Percentiles rank a stretch among this genome's conserved stretches.
These are phyloP conservation scores for Rhodotorula toruloides DNA, from an alignment of 768 basidiomycete genomes.

Conservation along the genomic window DNA sequence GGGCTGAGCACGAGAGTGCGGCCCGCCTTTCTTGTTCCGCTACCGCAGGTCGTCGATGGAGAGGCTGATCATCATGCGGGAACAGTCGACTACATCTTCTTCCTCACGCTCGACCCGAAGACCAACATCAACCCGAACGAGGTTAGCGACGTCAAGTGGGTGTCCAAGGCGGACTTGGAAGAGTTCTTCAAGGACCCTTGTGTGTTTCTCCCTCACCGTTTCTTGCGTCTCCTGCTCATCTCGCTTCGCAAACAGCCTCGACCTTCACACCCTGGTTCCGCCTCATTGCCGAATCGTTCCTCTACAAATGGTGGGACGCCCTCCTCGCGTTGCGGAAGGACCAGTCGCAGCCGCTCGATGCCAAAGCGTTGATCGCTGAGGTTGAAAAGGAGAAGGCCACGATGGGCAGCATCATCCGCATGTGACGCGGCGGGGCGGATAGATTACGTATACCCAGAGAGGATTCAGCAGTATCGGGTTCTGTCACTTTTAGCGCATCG, in stretches of 20 bases:
- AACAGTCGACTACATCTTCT: slow-evolving; percentile 94
- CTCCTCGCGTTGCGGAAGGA: slow-evolving; percentile 52
- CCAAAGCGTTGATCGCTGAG: slow-evolving; percentile 6
- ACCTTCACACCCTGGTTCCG: slow-evolving; percentile 99
- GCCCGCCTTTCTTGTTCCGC: background rate
- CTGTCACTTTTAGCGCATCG: too few species aligned
- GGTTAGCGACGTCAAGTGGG: slow-evolving; percentile 84
- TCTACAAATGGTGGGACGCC: slow-evolving; percentile 98
- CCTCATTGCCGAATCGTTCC: slow-evolving; percentile 89
- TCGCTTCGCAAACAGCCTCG: slow-evolving; percentile 53
- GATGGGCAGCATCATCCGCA: slow-evolving; percentile 29
- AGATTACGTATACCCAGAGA: too few species aligned
- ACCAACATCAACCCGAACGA: slow-evolving; percentile 81
- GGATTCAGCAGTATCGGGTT: too few species aligned
- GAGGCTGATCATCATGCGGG: background rate
- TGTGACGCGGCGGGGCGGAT: slow-evolving; percentile 6
- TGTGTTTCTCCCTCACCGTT: slow-evolving; percentile 49
- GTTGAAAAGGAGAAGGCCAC: slow-evolving; percentile 20
- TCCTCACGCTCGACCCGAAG: slow-evolving; percentile 80
- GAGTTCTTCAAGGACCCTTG: slow-evolving; percentile 79
- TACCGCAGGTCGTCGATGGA: too few species aligned
- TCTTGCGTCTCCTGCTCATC: background rate
- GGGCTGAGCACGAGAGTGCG: slow-evolving; percentile 97
- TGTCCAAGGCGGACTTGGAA: slow-evolving; percentile 80
- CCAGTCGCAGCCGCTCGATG: slow-evolving; percentile 6